Conservation (phyloP, 345 rosid genomes). For the Adansonia digitata region DNA sequence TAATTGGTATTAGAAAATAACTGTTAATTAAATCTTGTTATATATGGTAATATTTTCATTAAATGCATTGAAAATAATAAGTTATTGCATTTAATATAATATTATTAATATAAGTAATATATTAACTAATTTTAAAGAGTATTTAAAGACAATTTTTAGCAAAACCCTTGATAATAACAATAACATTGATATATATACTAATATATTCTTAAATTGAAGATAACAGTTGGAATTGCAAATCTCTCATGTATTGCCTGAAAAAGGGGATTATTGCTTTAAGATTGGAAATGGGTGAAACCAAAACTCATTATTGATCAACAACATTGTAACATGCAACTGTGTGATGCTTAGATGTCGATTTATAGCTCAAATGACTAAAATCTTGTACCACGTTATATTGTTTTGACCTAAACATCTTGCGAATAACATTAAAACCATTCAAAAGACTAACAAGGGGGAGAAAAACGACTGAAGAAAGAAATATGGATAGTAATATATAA, state of each 20-base stretch:
- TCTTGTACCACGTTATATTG: not conserved
- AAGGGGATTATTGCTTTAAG: not conserved
- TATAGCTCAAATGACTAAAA: not conserved
- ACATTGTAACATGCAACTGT: not conserved
- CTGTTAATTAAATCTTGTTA: too few species aligned
- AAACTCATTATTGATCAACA: not conserved
- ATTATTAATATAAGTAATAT: too few species aligned
- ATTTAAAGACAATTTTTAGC: too few species aligned
- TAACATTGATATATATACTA: too few species aligned
- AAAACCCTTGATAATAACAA: too few species aligned
- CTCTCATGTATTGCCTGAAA: not conserved
- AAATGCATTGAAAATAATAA: too few species aligned
- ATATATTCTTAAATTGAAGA: not conserved
- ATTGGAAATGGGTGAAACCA: not conserved
- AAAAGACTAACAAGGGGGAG: not conserved
- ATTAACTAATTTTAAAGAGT: too few species aligned
- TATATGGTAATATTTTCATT: too few species aligned
- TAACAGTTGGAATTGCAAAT: not conserved
- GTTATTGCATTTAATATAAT: too few species aligned
- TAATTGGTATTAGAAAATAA: too few species aligned
- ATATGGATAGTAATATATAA: not conserved
- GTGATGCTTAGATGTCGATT: not conserved
- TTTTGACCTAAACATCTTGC: not conserved
- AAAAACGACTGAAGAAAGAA: too few species aligned
- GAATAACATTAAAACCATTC: not conserved